Base-by-base conservation (phyloP, 1,284 basidiomycete genomes). In the Austropuccinia psidii region DNA sequence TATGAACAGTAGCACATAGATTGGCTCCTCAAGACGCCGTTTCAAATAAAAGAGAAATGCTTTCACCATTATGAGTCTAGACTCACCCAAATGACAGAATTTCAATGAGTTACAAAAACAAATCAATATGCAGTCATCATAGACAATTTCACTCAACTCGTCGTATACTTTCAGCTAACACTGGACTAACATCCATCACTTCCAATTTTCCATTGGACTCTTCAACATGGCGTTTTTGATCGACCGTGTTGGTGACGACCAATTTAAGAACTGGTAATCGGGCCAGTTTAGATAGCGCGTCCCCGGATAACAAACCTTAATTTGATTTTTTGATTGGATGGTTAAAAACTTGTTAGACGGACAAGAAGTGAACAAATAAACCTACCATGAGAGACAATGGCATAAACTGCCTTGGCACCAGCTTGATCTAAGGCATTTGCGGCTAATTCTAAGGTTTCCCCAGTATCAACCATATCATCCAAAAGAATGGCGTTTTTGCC, bases 391-490 rank as follows among this genome's bases (percentile, higher is more conserved):
- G 90, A 92, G 76, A 97, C 88, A 67, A 98, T 82, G 2, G 91
- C 94, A 80, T 95, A 90, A 21, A 97, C 88, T 47, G 88, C 86
- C 78, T 86, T 89, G 1, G 93, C 95, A 37, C 96, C 95, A 73
- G 90, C 90, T 76, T 94, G 91, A 74, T 88, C 85, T 75, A 98
- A 83, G 3, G 93, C 91, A 68, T 87, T 87, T 13, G 88, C 90
- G 33, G 95, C 95, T 19, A 97, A 84, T 13, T 87, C 84, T 29
- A 98, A 85, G 1, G 96, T 98, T 75, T 85, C 86, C 1, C 94
- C 95, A 5, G 92, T 93, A 81, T 98, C 96, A 79, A 97, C 89
- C 93, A 98, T 98, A 80, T 98, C 95, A 81, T 98, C 95, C 35
- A 98, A 89, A 61, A 98, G 84, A 78, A 98, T 95, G 35, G 91